A percentile compares a stretch with the other conserved stretches of the same genome.
These are phyloP conservation scores for Cordyceps fumosorosea DNA, from an alignment of 2,329 filamentous ascomycete genomes.

Conservation along the genomic window DNA sequence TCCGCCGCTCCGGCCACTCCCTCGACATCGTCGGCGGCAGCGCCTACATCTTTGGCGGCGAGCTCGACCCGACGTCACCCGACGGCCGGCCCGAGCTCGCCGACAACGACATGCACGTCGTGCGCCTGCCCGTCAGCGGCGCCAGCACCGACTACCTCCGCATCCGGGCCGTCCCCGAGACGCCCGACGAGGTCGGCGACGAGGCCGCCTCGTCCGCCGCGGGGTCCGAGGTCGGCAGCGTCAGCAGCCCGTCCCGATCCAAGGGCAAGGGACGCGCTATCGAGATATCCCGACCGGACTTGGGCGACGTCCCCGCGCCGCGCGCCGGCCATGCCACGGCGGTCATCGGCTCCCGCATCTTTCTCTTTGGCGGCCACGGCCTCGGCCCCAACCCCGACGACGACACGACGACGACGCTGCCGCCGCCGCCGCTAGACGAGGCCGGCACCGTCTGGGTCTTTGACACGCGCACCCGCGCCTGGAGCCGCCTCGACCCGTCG, in stretches of 20 bases:
- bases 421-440: slow-evolving; percentile 64
- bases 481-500: slow-evolving; percentile 58
- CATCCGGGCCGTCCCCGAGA: slow-evolving; percentile 43
- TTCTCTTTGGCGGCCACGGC: slow-evolving; percentile 69
- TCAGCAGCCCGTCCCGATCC: slow-evolving; percentile 18
- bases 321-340: slow-evolving; percentile 69
- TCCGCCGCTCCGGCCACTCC: slow-evolving; percentile 69
- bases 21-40: slow-evolving; percentile 51
- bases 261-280: slow-evolving; percentile 35
- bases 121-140: slow-evolving; percentile 53
- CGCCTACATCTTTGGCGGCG: slow-evolving; percentile 71
- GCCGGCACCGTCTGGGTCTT: slow-evolving; percentile 70
- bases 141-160: slow-evolving; percentile 54
- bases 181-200: slow-evolving; percentile 25
- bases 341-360: slow-evolving; percentile 62
- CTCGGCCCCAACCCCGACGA: slow-evolving; percentile 44
- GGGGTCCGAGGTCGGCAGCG: slow-evolving; percentile 22
- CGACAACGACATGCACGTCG: slow-evolving; percentile 65
- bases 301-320: slow-evolving; percentile 51
- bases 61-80: slow-evolving; percentile 39
- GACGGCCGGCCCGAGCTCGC: slow-evolving; percentile 44
- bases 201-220: slow-evolving; percentile 4
- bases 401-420: slow-evolving; percentile 20
- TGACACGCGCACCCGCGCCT: slow-evolving; percentile 55
- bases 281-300: slow-evolving; percentile 18